Percentiles rank a stretch among this genome's conserved stretches.
Evolutionary conservation across 2,329 filamentous ascomycete species (phyloP).

Genomic region (Aureobasidium sp.): DNA sequence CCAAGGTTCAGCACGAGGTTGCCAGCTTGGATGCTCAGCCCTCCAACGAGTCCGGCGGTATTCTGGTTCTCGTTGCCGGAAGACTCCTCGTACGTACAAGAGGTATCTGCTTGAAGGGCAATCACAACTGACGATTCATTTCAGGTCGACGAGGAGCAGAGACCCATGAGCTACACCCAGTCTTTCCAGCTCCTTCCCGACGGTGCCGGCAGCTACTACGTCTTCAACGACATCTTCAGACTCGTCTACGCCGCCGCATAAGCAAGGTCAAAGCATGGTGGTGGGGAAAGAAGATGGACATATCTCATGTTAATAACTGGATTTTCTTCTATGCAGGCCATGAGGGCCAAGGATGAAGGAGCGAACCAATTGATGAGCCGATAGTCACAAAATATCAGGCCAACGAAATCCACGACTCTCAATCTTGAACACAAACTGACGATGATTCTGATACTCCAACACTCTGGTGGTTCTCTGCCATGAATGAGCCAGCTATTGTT

Average conservation of each 20-base stretch:
- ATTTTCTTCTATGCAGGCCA: constrained; percentile 3
- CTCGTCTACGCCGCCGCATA: constrained; percentile 57
- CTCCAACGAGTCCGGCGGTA: constrained; percentile 56
- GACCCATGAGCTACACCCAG: constrained; percentile 87
- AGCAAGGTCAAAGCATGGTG: neutral
- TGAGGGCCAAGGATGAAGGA: neutral
- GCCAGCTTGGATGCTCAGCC: constrained; percentile 79
- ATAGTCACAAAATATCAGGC: constrained; percentile 15
- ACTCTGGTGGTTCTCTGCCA: too few relatives aligned
- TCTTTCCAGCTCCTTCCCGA: constrained; percentile 77
- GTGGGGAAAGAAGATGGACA: neutral
- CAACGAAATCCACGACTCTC: constrained; percentile 14
- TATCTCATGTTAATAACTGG: constrained; percentile 9
- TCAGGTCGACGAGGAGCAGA: constrained; percentile 77
- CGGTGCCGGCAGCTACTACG: constrained; percentile 63
- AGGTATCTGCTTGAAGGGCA: neutral
- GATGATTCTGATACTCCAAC: too few relatives aligned
- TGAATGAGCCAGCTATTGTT: too few relatives aligned
- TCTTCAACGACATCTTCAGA: constrained; percentile 94
- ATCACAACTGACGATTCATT: neutral
- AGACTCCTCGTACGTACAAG: constrained; percentile 62
- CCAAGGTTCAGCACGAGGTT: constrained; percentile 72
- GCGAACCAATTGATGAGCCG: constrained; percentile 2
- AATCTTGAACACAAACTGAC: constrained; percentile 1
- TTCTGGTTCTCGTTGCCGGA: constrained; percentile 84